These are phyloP conservation scores for Syzygium jambos DNA, from an alignment of 345 rosid species.

Conservation along the genomic window DNA sequence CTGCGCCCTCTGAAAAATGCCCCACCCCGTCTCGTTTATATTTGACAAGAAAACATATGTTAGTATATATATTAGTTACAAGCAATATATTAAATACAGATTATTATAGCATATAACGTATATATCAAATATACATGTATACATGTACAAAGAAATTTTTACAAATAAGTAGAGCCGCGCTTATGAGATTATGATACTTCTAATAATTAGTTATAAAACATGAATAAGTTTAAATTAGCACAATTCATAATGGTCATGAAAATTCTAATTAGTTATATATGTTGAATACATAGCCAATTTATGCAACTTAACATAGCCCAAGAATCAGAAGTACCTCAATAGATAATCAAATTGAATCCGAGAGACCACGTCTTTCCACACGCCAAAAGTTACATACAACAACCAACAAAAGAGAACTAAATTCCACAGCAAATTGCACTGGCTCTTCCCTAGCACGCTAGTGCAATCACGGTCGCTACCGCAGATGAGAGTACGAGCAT, in stretches of 20 bases:
- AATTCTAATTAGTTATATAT: background rate
- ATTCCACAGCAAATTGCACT: slow-evolving; percentile 24
- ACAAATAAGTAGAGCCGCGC: background rate
- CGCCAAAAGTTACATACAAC: background rate
- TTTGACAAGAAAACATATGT: background rate
- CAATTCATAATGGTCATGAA: background rate
- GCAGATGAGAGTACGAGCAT: slow-evolving; percentile 7
- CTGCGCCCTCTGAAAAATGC: background rate
- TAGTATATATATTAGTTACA: too few species aligned
- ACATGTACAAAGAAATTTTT: background rate
- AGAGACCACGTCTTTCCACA: background rate
- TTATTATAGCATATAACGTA: background rate
- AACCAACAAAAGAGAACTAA: background rate
- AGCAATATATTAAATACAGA: background rate
- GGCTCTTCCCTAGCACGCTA: slow-evolving; percentile 48
- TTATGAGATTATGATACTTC: background rate
- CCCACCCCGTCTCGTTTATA: background rate
- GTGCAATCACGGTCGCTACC: slow-evolving; percentile 8
- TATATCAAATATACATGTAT: background rate
- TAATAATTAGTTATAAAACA: background rate
- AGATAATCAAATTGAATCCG: background rate
- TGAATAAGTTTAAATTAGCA: background rate
- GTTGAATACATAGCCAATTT: background rate
- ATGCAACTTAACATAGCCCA: background rate
- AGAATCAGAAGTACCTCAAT: background rate